A percentile compares a stretch with the other conserved stretches of the same genome.
phyloP scores from a whole-genome alignment of 345 rosid genomes.

The Corchorus capsularis region DNA sequence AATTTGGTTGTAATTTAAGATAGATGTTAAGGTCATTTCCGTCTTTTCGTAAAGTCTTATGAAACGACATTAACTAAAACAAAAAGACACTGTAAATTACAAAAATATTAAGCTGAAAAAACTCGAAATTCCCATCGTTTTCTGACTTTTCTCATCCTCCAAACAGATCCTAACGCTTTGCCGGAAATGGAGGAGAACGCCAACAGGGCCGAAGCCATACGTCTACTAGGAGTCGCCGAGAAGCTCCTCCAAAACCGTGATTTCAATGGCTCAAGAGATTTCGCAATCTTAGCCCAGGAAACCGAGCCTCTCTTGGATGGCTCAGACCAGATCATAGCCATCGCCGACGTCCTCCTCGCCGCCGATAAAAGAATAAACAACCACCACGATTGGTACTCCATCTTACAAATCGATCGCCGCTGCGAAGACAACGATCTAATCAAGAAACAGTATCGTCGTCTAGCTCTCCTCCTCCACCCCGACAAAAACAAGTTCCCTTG shows the following conservation, averaged over 20 bases:
- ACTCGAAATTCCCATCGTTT: slow-evolving; percentile 8
- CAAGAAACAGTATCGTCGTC: slow-evolving; percentile 79
- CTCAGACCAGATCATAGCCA: slow-evolving; percentile 84
- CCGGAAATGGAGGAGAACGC: slow-evolving; percentile 52
- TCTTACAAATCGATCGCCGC: slow-evolving; percentile 65
- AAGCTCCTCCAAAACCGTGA: slow-evolving; percentile 73
- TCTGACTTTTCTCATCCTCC: slow-evolving; percentile 9
- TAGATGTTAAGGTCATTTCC: background rate
- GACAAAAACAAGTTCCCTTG: slow-evolving; percentile 76
- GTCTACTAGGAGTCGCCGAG: slow-evolving; percentile 83
- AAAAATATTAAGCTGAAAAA: background rate
- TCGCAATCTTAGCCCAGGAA: slow-evolving; percentile 81
- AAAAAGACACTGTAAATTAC: background rate
- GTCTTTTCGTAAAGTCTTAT: background rate
- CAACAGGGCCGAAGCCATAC: slow-evolving; percentile 66
- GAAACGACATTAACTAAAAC: background rate
- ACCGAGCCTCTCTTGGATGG: slow-evolving; percentile 86
- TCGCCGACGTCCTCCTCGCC: slow-evolving; percentile 71
- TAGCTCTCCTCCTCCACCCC: slow-evolving; percentile 86
- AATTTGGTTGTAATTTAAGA: background rate
- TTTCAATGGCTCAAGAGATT: slow-evolving; percentile 68
- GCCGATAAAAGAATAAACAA: slow-evolving; percentile 62
- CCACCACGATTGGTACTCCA: slow-evolving; percentile 77
- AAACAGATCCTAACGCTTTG: background rate
- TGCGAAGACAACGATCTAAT: slow-evolving; percentile 62